Percentiles rank a stretch among this genome's conserved stretches.
These are phyloP conservation scores for Bryoerythrophyllum caledonicum DNA, from an alignment of 225 moss, liverwort and hornwort species.

Conservation along the genomic window DNA sequence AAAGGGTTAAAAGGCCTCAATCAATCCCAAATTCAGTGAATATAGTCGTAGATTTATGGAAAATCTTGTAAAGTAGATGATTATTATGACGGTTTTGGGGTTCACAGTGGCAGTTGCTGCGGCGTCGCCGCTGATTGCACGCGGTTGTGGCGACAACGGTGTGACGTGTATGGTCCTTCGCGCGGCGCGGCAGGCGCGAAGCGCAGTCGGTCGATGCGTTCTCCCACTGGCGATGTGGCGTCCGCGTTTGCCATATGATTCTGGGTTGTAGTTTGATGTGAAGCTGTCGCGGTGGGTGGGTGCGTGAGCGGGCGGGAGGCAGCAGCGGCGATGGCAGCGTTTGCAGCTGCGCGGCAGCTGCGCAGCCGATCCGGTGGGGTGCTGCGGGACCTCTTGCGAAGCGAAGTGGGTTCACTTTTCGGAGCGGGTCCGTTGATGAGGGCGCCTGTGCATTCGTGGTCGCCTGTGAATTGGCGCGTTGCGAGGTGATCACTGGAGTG, in stretches of 20 bases:
- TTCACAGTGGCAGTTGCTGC: no score
- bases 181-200: no score
- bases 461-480: slow-evolving; percentile 24
- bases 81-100: no score
- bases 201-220: neutral
- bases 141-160: no score
- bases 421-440: slow-evolving; percentile 15
- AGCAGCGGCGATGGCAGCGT: slow-evolving; percentile 23
- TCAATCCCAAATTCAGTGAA: no score
- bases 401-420: neutral
- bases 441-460: slow-evolving; percentile 30
- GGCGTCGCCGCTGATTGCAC: no score
- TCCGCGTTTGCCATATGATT: neutral
- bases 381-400: slow-evolving; percentile 1
- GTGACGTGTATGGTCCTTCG: no score
- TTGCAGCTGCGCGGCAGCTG: slow-evolving; percentile 44
- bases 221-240: no score
- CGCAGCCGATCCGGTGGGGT: slow-evolving; percentile 31
- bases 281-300: neutral
- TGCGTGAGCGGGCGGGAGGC: neutral
- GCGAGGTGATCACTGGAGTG: slow-evolving; percentile 29
- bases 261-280: neutral
- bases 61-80: no score
- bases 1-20: no score
- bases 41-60: no score